Conservation (phyloP, 164 flowering plant species). For the Paratinospora sagittata region DNA sequence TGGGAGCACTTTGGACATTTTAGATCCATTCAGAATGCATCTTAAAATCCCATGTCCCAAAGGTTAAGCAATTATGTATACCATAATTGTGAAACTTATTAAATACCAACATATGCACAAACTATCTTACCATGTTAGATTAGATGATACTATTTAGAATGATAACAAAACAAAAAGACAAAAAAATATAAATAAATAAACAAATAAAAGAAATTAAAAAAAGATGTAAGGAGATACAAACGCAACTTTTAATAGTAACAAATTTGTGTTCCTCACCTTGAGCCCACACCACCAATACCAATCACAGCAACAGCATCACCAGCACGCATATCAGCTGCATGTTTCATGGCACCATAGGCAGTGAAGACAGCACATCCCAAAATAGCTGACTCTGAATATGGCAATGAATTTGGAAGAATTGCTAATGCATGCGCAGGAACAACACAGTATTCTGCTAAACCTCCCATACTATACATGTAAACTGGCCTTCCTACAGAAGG, state of each 20-base stretch:
- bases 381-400: constrained; percentile 89
- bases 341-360: constrained; percentile 98
- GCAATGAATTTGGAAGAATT: constrained; percentile 71
- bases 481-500: constrained; percentile 68
- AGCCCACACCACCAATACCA: constrained; percentile 97
- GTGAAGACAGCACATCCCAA: constrained; percentile 96
- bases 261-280: constrained; percentile 49
- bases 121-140: background rate
- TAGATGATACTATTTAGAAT: background rate
- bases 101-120: background rate
- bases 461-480: constrained; percentile 99
- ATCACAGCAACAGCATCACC: constrained; percentile 96
- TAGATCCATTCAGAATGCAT: background rate
- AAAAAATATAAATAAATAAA: background rate
- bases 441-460: constrained; percentile 93
- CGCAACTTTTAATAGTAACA: background rate
- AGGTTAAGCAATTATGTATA: background rate
- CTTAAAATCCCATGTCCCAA: background rate
- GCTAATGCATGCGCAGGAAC: constrained; percentile 83
- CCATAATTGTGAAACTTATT: background rate
- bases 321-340: constrained; percentile 88
- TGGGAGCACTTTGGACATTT: background rate
- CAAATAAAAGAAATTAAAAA: background rate
- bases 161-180: background rate
- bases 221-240: background rate